A percentile compares a stretch with the other conserved stretches of the same genome.
Evolutionary conservation across 345 rosid species (phyloP).

Genomic region (Gossypium bickii): DNA sequence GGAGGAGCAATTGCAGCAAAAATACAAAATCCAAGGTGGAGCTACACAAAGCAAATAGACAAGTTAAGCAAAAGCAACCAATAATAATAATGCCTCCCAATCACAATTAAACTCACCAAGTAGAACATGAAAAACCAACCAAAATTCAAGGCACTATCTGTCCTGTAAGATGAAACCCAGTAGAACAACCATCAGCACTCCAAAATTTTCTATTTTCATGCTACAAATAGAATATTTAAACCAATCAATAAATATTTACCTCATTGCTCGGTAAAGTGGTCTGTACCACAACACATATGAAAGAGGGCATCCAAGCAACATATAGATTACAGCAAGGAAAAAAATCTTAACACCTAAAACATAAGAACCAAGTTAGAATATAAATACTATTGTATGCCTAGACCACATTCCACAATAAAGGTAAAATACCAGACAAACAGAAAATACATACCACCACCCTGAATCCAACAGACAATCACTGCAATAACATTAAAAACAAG

Average conservation of each 20-base stretch:
- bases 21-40: conserved; percentile 89
- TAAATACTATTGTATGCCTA: neutral
- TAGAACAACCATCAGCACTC: conserved; percentile 7
- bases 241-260: conserved; percentile 36
- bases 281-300: conserved; percentile 95
- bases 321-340: conserved; percentile 85
- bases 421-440: neutral
- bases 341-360: conserved; percentile 80
- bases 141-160: conserved; percentile 94
- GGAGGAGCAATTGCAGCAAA: conserved; percentile 99
- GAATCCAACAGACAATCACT: conserved; percentile 79
- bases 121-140: conserved; percentile 95
- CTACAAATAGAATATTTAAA: neutral
- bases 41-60: conserved; percentile 37
- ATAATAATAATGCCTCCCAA: neutral
- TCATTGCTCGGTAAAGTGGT: conserved; percentile 96
- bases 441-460: conserved; percentile 76
- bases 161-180: conserved; percentile 52
- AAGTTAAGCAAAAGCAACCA: conserved; percentile 1
- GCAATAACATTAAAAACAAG: conserved; percentile 82
- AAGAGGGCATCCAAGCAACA: conserved; percentile 74
- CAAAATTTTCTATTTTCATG: conserved; percentile 5
- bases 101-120: conserved; percentile 56
- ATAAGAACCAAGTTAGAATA: conserved; percentile 16
- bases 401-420: neutral